Base-by-base conservation (phyloP, 345 rosid species). In the Eutrema yunnanense region DNA sequence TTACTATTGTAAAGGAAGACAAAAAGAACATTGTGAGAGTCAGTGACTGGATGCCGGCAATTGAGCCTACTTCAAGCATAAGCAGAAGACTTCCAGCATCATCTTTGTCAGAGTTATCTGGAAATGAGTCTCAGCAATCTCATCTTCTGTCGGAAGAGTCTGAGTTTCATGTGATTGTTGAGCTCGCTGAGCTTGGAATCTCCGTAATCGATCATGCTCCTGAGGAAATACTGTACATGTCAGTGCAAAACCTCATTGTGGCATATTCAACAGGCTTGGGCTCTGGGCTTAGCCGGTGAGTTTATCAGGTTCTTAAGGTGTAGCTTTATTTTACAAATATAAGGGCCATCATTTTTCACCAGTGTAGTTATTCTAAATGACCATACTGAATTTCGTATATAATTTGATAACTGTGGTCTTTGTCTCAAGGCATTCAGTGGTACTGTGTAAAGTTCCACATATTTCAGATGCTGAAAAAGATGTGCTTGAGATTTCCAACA, bases 31-130 rank as follows among this genome's bases (percentile, higher is more conserved):
- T 90, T 56, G 82, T 92, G 36, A 87, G 80, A 80, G 82, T 92
- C 82, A 81, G 86, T 80, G 99, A 96, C 81, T 92, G 90, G 97
- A 84, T 90, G 98, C 99, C 98, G 49, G 96, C 88, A 82, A 79
- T 80, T 81, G 98, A 90, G 68, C 72, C 92, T 50, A 42, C 82
- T 40, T 75, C 81, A 53, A 59, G 77, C 47, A 71, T 71, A 75
- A 64, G 75, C 65, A 62, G 67, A 73, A 77, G 79, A 76, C 76
- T 69, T 47, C 76, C 71, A 51, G 56, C 82, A 41, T 67, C 86
- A 26, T 72, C 82, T 10, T 46, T 82, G 76, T 70, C 88, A 37
- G 82, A 82, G 30, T 13, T 78, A 43, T 55, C 87, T 56, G 74
- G 85, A 76, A 82, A 73, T 79, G 90, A 71, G 65, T 59, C 81